These are phyloP conservation scores for Leonotis leonurus DNA, from an alignment of 257 asterid species.

Conservation along the genomic window DNA sequence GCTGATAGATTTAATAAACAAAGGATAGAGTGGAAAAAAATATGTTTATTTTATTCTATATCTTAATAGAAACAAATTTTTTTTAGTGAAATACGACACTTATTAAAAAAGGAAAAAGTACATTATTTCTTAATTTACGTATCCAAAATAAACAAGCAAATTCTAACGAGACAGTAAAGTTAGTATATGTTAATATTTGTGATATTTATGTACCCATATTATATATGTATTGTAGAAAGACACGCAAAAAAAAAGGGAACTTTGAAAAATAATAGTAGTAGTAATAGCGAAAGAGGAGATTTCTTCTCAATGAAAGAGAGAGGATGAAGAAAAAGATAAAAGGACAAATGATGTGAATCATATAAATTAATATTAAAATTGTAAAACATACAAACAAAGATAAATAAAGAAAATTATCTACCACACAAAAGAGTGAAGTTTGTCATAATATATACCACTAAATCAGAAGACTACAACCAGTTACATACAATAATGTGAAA, in stretches of 20 bases:
- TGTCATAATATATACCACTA: background rate
- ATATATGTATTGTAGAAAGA: background rate
- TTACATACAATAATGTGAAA: no score
- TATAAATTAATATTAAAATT: background rate
- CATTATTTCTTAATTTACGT: no score
- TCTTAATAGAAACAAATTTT: no score
- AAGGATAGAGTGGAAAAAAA: no score
- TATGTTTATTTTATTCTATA: no score
- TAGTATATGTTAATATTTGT: no score
- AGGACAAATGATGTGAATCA: background rate
- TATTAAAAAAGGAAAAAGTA: no score
- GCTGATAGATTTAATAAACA: no score
- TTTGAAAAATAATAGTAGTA: background rate
- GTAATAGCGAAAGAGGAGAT: background rate
- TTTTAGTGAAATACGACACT: no score
- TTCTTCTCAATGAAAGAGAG: background rate
- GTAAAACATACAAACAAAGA: background rate
- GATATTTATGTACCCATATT: background rate
- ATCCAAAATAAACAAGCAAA: no score
- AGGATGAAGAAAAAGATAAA: background rate
- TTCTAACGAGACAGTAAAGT: no score
- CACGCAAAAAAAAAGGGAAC: background rate
- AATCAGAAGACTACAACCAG: background rate
- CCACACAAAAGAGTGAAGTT: background rate
- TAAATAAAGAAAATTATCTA: background rate